These are phyloP conservation scores for Arxiozyma slooffiae DNA, from an alignment of 1,139 yeast genomes.

Conservation along the genomic window DNA sequence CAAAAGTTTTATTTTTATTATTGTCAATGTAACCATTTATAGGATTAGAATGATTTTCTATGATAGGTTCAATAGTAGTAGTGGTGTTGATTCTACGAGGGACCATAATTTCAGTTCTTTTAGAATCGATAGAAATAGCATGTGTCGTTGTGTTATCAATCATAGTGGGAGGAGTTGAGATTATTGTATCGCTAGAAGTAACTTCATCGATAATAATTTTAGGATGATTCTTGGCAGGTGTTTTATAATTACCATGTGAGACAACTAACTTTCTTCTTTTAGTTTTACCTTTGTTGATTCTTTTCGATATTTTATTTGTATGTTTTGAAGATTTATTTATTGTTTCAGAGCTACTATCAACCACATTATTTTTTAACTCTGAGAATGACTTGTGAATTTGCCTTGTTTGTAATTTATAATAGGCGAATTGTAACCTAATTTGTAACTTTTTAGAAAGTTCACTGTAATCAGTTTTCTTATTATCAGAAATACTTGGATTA, in stretches of 20 bases:
- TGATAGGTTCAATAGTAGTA: not conserved
- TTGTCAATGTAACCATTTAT: not conserved
- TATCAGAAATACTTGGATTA: slow-evolving; percentile 1
- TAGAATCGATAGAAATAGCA: not conserved
- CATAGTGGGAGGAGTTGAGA: slow-evolving; percentile 1
- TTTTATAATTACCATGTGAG: slow-evolving; percentile 23
- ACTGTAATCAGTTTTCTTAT: slow-evolving; percentile 5
- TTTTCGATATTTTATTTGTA: not conserved
- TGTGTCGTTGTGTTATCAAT: not conserved
- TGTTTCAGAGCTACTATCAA: not conserved
- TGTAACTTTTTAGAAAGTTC: slow-evolving; percentile 55
- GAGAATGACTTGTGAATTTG: slow-evolving; percentile 34
- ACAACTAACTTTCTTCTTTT: slow-evolving; percentile 22
- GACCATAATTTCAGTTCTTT: not conserved
- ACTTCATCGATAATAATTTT: not conserved
- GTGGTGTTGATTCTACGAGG: not conserved
- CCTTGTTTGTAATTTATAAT: slow-evolving; percentile 58
- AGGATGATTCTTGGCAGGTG: slow-evolving; percentile 13
- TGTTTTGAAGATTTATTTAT: not conserved
- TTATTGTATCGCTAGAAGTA: not conserved
- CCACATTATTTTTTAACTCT: slow-evolving; percentile 12
- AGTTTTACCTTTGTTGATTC: not conserved
- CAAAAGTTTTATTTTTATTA: not conserved
- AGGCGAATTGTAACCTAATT: slow-evolving; percentile 65
- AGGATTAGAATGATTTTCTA: too few relatives aligned